These are phyloP conservation scores for Globisporangium nodosum DNA, from an alignment of 352 stramenopile species.

Conservation along the genomic window DNA sequence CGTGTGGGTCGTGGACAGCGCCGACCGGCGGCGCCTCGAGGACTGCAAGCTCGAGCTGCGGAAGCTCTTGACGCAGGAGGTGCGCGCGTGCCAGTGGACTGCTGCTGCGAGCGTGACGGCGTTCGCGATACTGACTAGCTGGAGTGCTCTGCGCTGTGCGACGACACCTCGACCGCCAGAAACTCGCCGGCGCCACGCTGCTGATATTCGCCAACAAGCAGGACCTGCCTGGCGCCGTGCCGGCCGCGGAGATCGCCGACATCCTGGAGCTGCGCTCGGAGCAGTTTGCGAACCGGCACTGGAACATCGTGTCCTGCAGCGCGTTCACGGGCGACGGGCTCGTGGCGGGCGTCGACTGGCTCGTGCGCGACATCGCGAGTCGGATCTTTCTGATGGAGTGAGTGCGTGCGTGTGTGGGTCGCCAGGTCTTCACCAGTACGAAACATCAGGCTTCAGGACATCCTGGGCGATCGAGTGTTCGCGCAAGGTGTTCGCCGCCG, in stretches of 20 bases:
- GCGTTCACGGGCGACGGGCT: constrained; percentile 95
- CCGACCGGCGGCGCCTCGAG: constrained; percentile 91
- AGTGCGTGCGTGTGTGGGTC: neutral
- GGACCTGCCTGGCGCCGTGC: constrained; percentile 46
- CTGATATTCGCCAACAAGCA: constrained; percentile 99
- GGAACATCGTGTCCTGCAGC: constrained; percentile 94
- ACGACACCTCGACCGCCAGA: constrained; percentile 44
- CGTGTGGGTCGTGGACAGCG: constrained; percentile 98
- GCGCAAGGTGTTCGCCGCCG: too few species aligned
- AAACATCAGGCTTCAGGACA: too few species aligned
- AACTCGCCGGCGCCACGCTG: constrained; percentile 97
- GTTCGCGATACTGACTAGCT: neutral
- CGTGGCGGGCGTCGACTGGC: constrained; percentile 96
- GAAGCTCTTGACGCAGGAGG: constrained; percentile 85
- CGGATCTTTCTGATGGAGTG: constrained; percentile 88
- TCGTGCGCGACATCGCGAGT: constrained; percentile 94
- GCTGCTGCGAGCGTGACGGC: neutral
- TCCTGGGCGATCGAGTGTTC: too few species aligned
- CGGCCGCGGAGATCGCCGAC: constrained; percentile 66
- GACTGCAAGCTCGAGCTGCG: constrained; percentile 91
- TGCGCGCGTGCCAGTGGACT: constrained; percentile 14
- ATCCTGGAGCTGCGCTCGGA: constrained; percentile 78
- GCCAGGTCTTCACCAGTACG: too few species aligned
- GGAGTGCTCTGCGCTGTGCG: neutral
- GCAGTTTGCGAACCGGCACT: constrained; percentile 83